Evolutionary conservation across 2,329 filamentous ascomycete genomes (phyloP), one percentile per base, ranked within the genome.

Genomic region (Pseudocercospora fijiensis): DNA sequence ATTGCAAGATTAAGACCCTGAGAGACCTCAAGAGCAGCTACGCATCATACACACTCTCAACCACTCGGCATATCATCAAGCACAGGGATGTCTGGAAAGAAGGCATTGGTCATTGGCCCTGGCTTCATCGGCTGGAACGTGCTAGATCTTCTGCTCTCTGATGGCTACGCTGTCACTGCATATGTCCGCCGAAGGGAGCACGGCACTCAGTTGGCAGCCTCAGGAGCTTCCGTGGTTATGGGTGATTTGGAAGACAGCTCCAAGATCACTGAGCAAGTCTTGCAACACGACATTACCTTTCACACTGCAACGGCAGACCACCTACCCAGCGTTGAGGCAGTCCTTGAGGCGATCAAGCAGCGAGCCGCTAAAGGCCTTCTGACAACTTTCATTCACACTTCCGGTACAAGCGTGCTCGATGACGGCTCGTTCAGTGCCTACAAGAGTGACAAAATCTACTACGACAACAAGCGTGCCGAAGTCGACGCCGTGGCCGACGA

Each of bases 281-380:
- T 72, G 2, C 64, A 75, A 22, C 74, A 75, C 65, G 81, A 84
- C 57, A 78, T 82, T 8, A 72, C 80, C 41, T 73, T 84, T 60
- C 81, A 84, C 70, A 82, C 79, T 20, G 82, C 82, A 11, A 82
- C 80, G 3, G 80, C 81, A 3, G 81, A 84, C 71, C 77, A 84
- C 62, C 70, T 80, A 18, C 78, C 79, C 10, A 80, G 77, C 11
- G 81, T 76, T 1, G 67, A 80, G 67, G 79, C 81, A 16, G 75
- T 84, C 11, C 70, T 83, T 3, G 75, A 77, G 9, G 82, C 80
- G 6, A 69, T 84, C 57, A 67, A 75, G 55, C 67, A 77, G 59
- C 76, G 80, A 7, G 76, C 79, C 1, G 65, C 71, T 1, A 67
- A 76, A 33, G 75, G 74, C 10, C 75, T 78, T 27, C 62, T 62